These are phyloP conservation scores for Scheffersomyces coipomensis DNA, from an alignment of 805 yeast species.

Conservation along the genomic window DNA sequence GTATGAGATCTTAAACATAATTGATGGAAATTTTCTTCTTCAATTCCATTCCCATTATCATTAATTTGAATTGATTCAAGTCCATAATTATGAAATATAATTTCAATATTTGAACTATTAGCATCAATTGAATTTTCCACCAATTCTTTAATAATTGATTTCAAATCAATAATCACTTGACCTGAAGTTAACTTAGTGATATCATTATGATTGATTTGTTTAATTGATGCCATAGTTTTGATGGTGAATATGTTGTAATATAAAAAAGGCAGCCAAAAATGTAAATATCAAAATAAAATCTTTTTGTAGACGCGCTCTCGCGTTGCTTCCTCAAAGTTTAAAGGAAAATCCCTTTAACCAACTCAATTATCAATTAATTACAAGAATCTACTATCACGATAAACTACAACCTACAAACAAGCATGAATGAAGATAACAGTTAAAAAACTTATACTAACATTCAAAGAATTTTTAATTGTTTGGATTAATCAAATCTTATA, in stretches of 20 bases:
- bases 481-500: constrained; percentile 57
- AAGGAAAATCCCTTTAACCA: too few species aligned
- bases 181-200: constrained; percentile 84
- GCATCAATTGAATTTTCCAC: constrained; percentile 90
- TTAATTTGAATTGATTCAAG: constrained; percentile 62
- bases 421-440: constrained; percentile 3
- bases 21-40: constrained; percentile 45
- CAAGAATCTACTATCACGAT: neutral
- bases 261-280: too few species aligned
- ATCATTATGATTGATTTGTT: constrained; percentile 42
- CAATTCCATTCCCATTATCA: constrained; percentile 71
- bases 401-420: neutral
- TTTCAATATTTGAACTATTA: constrained; percentile 60
- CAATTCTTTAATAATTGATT: constrained; percentile 78
- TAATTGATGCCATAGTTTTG: constrained; percentile 16
- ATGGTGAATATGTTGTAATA: too few species aligned
- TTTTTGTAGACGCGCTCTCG: too few species aligned
- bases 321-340: too few species aligned
- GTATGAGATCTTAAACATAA: constrained; percentile 67
- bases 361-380: too few species aligned
- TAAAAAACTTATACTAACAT: constrained; percentile 23
- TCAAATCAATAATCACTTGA: constrained; percentile 82
- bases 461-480: constrained; percentile 50
- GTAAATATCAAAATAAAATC: too few species aligned
- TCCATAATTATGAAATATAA: constrained; percentile 71